phyloP scores from a whole-genome alignment of 2,329 filamentous ascomycete species.

The Didymella segeticola region DNA sequence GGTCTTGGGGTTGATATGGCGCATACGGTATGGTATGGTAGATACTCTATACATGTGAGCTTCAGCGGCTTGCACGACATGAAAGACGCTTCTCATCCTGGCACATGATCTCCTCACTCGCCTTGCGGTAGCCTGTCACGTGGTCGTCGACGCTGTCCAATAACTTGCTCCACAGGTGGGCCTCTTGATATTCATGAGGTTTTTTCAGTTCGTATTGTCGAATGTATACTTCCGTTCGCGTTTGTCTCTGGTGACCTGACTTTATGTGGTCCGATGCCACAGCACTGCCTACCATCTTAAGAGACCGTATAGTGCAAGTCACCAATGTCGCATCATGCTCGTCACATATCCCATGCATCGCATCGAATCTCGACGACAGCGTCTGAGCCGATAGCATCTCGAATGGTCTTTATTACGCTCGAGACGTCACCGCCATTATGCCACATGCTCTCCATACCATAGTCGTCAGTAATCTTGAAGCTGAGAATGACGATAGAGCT shows the following conservation, averaged over 20 bases:
- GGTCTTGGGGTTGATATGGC: constrained; percentile 4
- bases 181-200: neutral
- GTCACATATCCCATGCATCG: neutral
- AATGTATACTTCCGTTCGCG: neutral
- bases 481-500: no score
- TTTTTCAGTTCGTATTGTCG: neutral
- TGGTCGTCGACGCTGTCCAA: no score
- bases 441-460: no score
- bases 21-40: constrained; percentile 1
- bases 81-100: neutral
- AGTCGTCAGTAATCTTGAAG: no score
- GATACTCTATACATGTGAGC: constrained; percentile 1
- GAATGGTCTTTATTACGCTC: no score
- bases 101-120: neutral
- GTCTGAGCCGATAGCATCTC: no score
- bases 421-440: neutral
- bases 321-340: neutral
- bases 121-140: no score
- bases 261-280: neutral
- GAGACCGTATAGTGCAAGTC: neutral
- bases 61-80: neutral
- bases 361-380: neutral
- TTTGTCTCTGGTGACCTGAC: neutral
- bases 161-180: neutral
- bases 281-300: neutral